phyloP scores from a whole-genome alignment of 2,329 filamentous ascomycete genomes.

The Trichophyton mentagrophytes region DNA sequence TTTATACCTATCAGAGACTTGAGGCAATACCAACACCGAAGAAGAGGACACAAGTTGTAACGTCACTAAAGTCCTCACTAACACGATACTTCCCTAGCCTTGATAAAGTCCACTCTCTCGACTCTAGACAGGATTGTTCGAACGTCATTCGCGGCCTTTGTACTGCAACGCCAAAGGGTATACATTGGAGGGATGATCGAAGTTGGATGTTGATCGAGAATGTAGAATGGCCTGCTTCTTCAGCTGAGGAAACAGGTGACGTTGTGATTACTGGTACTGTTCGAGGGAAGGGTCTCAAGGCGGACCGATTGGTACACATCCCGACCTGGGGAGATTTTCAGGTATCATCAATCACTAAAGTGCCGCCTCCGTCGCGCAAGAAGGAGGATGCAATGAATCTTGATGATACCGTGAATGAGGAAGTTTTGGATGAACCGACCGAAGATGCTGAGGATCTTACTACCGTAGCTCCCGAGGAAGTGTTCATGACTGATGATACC shows the following conservation, averaged over 20 bases:
- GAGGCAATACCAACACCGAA: slow-evolving; percentile 69
- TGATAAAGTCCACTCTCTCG: slow-evolving; percentile 80
- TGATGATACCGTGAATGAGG: slow-evolving; percentile 41
- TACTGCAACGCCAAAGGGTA: slow-evolving; percentile 80
- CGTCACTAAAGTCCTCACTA: slow-evolving; percentile 82
- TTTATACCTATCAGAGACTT: slow-evolving; percentile 38
- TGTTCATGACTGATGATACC: slow-evolving; percentile 58
- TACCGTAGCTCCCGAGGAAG: slow-evolving; percentile 75
- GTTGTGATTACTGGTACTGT: slow-evolving; percentile 74
- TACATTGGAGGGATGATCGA: slow-evolving; percentile 89
- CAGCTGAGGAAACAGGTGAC: slow-evolving; percentile 34
- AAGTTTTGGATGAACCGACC: slow-evolving; percentile 55
- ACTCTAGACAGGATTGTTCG: slow-evolving; percentile 77
- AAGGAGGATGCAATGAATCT: slow-evolving; percentile 52
- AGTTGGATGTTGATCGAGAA: slow-evolving; percentile 92
- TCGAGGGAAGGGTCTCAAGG: slow-evolving; percentile 73
- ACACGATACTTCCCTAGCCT: slow-evolving; percentile 87
- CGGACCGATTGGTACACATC: slow-evolving; percentile 77
- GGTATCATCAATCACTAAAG: slow-evolving; percentile 73
- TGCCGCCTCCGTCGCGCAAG: slow-evolving; percentile 49
- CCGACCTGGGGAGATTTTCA: slow-evolving; percentile 92
- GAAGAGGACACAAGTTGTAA: slow-evolving; percentile 59
- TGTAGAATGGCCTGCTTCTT: slow-evolving; percentile 54
- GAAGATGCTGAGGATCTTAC: slow-evolving; percentile 72
- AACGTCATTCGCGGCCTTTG: slow-evolving; percentile 86